These are phyloP conservation scores for Annulohypoxylon truncatum DNA, from an alignment of 2,329 filamentous ascomycete genomes.

Conservation along the genomic window DNA sequence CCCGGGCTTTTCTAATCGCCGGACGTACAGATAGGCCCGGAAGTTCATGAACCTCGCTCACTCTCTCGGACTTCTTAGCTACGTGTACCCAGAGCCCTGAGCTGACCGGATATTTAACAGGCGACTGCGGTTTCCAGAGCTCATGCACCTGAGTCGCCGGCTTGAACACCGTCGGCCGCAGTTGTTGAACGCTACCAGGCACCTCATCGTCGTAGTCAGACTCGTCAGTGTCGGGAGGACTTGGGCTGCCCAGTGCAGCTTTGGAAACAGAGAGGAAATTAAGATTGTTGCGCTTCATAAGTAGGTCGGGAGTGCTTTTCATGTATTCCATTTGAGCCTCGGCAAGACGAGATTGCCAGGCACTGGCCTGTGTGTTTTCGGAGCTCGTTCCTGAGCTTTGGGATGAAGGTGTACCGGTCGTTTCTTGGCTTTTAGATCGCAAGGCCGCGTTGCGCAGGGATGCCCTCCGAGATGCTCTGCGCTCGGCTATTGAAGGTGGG, in stretches of 20 bases:
- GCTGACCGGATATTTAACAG: conserved; percentile 9
- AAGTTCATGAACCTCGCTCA: conserved; percentile 35
- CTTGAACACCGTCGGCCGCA: conserved; percentile 20
- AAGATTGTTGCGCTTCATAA: conserved; percentile 52
- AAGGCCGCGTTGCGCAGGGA: conserved; percentile 51
- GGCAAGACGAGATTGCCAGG: conserved; percentile 59
- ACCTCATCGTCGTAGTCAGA: conserved; percentile 55
- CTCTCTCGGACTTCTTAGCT: conserved; percentile 6
- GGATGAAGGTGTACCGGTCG: conserved; percentile 46
- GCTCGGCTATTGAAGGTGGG: conserved; percentile 53
- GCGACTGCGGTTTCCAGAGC: conserved; percentile 42
- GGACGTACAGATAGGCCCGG: conserved; percentile 53
- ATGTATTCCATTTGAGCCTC: conserved; percentile 60
- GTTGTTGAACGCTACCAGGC: conserved; percentile 30
- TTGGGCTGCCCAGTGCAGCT: conserved; percentile 62
- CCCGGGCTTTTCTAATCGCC: conserved; percentile 50
- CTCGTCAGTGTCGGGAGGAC: conserved; percentile 65
- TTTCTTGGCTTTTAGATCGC: conserved; percentile 45
- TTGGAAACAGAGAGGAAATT: conserved; percentile 56
- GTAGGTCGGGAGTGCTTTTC: conserved; percentile 54
- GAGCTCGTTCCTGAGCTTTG: conserved; percentile 46
- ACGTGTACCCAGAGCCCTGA: conserved; percentile 43
- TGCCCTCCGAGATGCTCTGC: conserved; percentile 54
- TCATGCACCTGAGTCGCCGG: conserved; percentile 16
- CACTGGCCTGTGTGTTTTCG: conserved; percentile 50